Base-by-base conservation (phyloP, 768 basidiomycete species). In the Nidula microcarpa region DNA sequence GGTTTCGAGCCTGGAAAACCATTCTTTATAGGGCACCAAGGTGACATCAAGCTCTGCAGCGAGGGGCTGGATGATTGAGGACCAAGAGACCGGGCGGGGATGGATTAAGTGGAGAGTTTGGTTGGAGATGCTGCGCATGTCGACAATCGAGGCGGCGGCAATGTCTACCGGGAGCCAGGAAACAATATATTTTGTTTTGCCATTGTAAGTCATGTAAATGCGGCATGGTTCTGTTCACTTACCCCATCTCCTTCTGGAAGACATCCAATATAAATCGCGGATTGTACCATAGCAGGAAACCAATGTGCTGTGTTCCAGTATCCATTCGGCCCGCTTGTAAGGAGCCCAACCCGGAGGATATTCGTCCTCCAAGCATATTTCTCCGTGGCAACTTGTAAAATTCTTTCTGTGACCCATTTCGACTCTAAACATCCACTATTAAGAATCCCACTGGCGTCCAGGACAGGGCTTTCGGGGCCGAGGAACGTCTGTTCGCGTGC, bases 321-420 rank as follows among this genome's bases (percentile, higher is more conserved):
- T 0, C 76, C 75, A 45, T 62, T 68, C 2, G 43, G 18, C 9
- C 62, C 66, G 2, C 76, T 76, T 36, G 62, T 61, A 2, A 77
- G 57, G 52, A 74, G 73, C 6, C 74, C 77, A 2, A 73, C 58
- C 5, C 76, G 71, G 2, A 75, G 62, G 32, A 74, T 62, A 35
- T 67, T 53, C 0, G 68, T 55, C 8, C 53, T 55, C 11, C 77
- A 57, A n/a, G 54, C 56, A 2, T 68, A 63, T 14, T 57, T 51
- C 14, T 63, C 52, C 10, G 62, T 58, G 4, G 69, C 74, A 0
- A 41, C 43, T 30, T 62, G 52, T 17, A 77, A 57, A 33, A 78
- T 65, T 6, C 63, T 55, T 55, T 79, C 78, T 1, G 68, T 63
- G 6, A 78, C 66, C 73, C 72, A 75, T 63, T 76, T 76, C 16